Evolutionary conservation across 352 stramenopile species (phyloP), one percentile per base, ranked within the genome.

Genomic region (Pseudoperonospora humuli): DNA sequence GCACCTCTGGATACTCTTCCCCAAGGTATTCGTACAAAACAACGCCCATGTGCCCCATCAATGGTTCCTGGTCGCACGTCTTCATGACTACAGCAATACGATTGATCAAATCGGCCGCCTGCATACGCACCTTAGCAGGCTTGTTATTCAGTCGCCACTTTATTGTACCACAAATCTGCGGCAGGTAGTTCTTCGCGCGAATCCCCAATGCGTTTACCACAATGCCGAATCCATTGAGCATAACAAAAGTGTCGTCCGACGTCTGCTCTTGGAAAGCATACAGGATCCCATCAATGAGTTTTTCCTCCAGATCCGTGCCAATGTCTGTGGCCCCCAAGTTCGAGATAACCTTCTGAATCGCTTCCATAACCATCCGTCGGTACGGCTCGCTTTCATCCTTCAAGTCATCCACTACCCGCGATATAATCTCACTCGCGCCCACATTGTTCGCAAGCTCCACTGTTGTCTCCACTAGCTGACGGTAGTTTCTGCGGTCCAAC

Each of bases 111-210:
- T 99, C 97, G 5, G 97, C 96, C 6, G 97, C 96, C 65, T 99
- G 97, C 95, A 99, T 99, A 37, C 97, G 86, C 17, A 99, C 96
- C 57, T 96, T 97, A 1, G 96, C 93, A 34, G 91, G 86, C 56
- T 99, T 99, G 74, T 99, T 99, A 66, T 99, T 98, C 15, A 99
- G 55, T 4, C 97, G 86, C 95, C 95, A 99, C 73, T 99, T 99
- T 69, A 99, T 98, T 0, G 93, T 99, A 43, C 92, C 95, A 44
- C 88, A 97, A 61, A 99, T 98, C 69, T 99, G 95, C 20, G 96
- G 95, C 27, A 99, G 53, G 54, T 99, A 99, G 45, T 97, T 95
- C 73, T 98, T 98, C 35, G 93, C 95, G 18, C 97, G 83, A 39
- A 97, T 80, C 3, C 97, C 97, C 5, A 99, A 62, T 21, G 96